phyloP scores from a whole-genome alignment of 1,284 basidiomycete genomes.

The Porogramme epimiltina region DNA sequence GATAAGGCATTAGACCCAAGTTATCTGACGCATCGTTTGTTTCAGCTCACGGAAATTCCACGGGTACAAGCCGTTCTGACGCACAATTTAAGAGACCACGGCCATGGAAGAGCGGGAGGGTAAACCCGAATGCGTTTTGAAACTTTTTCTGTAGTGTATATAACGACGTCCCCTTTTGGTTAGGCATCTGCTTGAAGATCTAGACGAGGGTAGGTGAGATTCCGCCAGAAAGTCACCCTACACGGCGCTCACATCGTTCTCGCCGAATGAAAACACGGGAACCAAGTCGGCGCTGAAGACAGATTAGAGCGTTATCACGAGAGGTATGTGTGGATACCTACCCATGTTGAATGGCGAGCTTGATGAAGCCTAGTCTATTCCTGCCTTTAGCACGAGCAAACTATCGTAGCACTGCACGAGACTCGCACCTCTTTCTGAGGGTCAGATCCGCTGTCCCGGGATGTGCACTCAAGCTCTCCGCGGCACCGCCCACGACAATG shows the following conservation, averaged over 20 bases:
- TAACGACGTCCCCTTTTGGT: constrained; percentile 89
- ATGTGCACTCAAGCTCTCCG: constrained; percentile 90
- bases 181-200: constrained; percentile 97
- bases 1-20: constrained; percentile 89
- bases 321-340: constrained; percentile 35
- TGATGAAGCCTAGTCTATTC: constrained; percentile 87
- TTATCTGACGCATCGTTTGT: constrained; percentile 58
- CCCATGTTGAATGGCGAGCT: constrained; percentile 94
- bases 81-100: constrained; percentile 89
- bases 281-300: constrained; percentile 80
- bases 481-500: constrained; percentile 96
- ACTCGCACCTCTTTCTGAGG: constrained; percentile 67
- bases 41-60: neutral
- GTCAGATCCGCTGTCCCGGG: constrained; percentile 97
- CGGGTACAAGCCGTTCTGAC: constrained; percentile 27
- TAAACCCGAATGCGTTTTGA: constrained; percentile 93
- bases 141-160: constrained; percentile 89
- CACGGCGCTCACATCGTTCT: constrained; percentile 82
- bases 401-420: neutral
- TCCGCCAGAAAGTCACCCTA: neutral
- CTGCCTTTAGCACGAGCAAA: neutral
- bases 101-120: constrained; percentile 93
- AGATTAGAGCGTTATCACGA: too few relatives aligned
- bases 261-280: constrained; percentile 96
- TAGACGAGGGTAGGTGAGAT: constrained; percentile 32